These are phyloP conservation scores for Schwanniomyces sp. DNA, from an alignment of 805 yeast species.

Conservation along the genomic window DNA sequence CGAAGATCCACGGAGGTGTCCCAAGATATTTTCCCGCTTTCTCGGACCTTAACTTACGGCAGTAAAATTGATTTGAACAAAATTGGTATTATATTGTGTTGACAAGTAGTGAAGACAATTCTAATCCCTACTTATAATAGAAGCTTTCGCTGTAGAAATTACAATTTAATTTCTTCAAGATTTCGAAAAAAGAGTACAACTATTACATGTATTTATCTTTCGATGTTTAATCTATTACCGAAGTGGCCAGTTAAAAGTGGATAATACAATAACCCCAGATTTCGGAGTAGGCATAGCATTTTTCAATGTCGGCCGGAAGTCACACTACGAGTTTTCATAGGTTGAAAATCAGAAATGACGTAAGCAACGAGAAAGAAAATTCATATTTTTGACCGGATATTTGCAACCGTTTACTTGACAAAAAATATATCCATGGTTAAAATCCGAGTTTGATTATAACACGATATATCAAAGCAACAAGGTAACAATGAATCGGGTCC, in stretches of 20 bases:
- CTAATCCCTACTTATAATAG: neutral
- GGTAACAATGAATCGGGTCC: neutral
- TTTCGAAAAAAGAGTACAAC: too few relatives aligned
- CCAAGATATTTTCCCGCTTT: neutral
- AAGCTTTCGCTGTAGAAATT: neutral
- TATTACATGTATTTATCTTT: neutral
- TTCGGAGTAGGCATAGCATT: conserved; percentile 6
- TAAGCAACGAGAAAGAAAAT: neutral
- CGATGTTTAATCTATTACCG: conserved; percentile 12
- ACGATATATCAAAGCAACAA: neutral
- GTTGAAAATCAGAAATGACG: neutral
- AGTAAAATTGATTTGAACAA: neutral
- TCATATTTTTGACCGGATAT: neutral
- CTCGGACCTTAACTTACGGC: conserved; percentile 4
- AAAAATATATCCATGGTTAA: neutral
- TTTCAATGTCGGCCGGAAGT: neutral
- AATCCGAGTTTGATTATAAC: neutral
- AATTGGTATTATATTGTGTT: neutral
- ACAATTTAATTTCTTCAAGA: too few relatives aligned
- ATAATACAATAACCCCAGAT: conserved; percentile 8
- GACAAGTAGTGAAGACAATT: neutral
- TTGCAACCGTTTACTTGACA: neutral
- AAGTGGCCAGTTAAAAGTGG: conserved; percentile 1
- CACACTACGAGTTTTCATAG: neutral
- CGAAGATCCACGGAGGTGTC: neutral